Evolutionary conservation across 495 filamentous ascomycete genomes (phyloP).

Genomic region (Penicillium bialowiezense): DNA sequence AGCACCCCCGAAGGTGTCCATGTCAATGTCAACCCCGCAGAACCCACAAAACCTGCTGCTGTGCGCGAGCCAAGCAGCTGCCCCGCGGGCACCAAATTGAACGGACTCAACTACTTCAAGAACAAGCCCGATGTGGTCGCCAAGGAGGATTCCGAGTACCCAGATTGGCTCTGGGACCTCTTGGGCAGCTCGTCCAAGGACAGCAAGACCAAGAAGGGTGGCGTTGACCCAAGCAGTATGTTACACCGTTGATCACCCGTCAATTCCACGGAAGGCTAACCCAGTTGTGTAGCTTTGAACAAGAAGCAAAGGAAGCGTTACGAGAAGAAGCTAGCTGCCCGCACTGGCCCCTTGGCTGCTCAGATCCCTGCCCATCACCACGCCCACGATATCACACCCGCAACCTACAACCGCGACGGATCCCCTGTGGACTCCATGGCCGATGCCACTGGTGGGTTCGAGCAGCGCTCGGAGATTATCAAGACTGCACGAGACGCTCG

Average conservation of each 20-base stretch:
- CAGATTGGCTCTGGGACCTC: slow-evolving; percentile 84
- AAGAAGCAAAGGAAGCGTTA: slow-evolving; percentile 62
- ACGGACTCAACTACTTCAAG: slow-evolving; percentile 87
- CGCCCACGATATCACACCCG: slow-evolving; percentile 73
- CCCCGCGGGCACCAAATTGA: slow-evolving; percentile 67
- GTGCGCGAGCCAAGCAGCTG: slow-evolving; percentile 48
- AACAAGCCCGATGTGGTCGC: slow-evolving; percentile 69
- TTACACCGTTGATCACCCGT: slow-evolving; percentile 7
- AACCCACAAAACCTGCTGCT: slow-evolving; percentile 22
- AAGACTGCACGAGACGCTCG: slow-evolving; percentile 68
- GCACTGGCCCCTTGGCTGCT: slow-evolving; percentile 62
- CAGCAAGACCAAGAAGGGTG: slow-evolving; percentile 35
- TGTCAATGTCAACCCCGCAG: slow-evolving; percentile 25
- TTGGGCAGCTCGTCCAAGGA: slow-evolving; percentile 51
- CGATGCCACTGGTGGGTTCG: slow-evolving; percentile 34
- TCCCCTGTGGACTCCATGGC: slow-evolving; percentile 24
- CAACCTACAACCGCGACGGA: slow-evolving; percentile 35
- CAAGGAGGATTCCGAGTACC: slow-evolving; percentile 80
- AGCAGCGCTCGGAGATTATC: slow-evolving; percentile 43
- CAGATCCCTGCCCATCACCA: slow-evolving; percentile 83
- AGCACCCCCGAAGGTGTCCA: slow-evolving; percentile 40
- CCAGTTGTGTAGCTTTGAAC: slow-evolving; percentile 35
- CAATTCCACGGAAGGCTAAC: slow-evolving; percentile 7
- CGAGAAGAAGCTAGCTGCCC: slow-evolving; percentile 60
- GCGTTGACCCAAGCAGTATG: slow-evolving; percentile 61